A percentile compares a stretch with the other conserved stretches of the same genome.
Conservation (phyloP, 345 rosid species). For the Alliaria petiolata region DNA sequence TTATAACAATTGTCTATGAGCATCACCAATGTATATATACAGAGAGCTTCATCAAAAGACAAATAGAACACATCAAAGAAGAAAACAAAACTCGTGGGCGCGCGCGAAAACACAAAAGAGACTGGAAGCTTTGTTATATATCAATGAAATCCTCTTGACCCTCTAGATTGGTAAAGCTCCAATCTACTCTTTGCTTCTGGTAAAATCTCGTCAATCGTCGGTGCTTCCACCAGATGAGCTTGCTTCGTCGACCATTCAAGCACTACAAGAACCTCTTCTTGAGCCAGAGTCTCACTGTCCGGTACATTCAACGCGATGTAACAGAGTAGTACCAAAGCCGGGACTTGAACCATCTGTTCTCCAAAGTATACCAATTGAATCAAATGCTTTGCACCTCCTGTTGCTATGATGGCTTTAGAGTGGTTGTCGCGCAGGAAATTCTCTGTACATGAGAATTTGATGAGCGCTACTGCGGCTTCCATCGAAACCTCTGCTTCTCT, state of each 20-base stretch:
- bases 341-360: constrained; percentile 60
- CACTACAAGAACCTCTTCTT: constrained; percentile 67
- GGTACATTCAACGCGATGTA: constrained; percentile 48
- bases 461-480: constrained; percentile 60
- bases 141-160: constrained; percentile 55
- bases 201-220: constrained; percentile 39
- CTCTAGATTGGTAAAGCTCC: constrained; percentile 77
- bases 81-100: not conserved
- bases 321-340: constrained; percentile 52
- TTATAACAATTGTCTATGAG: constrained; percentile 26
- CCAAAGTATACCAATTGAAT: constrained; percentile 60
- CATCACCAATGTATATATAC: constrained; percentile 19
- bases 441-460: constrained; percentile 54
- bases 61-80: constrained; percentile 1
- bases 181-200: constrained; percentile 67
- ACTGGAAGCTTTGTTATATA: not conserved
- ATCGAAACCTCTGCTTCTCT: constrained; percentile 49
- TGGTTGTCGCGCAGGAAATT: constrained; percentile 57
- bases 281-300: constrained; percentile 58
- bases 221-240: constrained; percentile 49
- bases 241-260: constrained; percentile 78
- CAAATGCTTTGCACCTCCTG: constrained; percentile 61
- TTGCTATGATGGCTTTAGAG: constrained; percentile 52
- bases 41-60: constrained; percentile 19
- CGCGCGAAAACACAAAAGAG: not conserved